Percentiles rank a stretch among this genome's conserved stretches.
phyloP scores from a whole-genome alignment of 1,284 basidiomycete genomes.

The Sporisorium scitamineum region DNA sequence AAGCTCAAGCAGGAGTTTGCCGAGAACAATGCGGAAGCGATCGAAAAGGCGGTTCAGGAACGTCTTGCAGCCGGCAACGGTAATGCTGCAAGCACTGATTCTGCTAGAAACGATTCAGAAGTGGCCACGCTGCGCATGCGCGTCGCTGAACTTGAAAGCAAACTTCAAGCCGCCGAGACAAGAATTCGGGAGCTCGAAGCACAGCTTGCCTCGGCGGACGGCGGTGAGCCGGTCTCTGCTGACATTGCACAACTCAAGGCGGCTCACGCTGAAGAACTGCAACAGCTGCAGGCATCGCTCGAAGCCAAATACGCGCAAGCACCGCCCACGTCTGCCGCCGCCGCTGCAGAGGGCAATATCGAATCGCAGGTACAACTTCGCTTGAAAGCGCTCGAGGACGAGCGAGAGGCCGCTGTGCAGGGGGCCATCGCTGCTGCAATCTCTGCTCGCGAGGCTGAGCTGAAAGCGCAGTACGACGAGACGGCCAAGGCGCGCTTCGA shows the following conservation, averaged over 20 bases:
- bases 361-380: constrained; percentile 46
- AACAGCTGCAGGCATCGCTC: constrained; percentile 33
- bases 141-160: constrained; percentile 60
- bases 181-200: constrained; percentile 50
- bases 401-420: constrained; percentile 42
- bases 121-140: constrained; percentile 38
- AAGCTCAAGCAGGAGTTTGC: constrained; percentile 53
- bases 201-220: constrained; percentile 32
- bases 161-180: constrained; percentile 45
- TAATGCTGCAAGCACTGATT: background rate
- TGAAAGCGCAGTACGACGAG: constrained; percentile 58
- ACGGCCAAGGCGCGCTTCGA: constrained; percentile 62
- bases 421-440: constrained; percentile 56
- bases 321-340: background rate
- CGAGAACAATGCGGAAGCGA: constrained; percentile 52
- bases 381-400: constrained; percentile 47
- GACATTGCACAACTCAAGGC: constrained; percentile 46
- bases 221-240: background rate
- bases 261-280: constrained; percentile 44
- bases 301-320: constrained; percentile 35
- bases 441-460: constrained; percentile 58
- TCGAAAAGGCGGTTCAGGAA: constrained; percentile 56
- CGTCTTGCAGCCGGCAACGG: constrained; percentile 20
- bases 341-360: constrained; percentile 18
- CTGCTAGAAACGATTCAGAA: constrained; percentile 18